These are phyloP conservation scores for Prunus yedoensis DNA, from an alignment of 331 rosid species.

Conservation along the genomic window DNA sequence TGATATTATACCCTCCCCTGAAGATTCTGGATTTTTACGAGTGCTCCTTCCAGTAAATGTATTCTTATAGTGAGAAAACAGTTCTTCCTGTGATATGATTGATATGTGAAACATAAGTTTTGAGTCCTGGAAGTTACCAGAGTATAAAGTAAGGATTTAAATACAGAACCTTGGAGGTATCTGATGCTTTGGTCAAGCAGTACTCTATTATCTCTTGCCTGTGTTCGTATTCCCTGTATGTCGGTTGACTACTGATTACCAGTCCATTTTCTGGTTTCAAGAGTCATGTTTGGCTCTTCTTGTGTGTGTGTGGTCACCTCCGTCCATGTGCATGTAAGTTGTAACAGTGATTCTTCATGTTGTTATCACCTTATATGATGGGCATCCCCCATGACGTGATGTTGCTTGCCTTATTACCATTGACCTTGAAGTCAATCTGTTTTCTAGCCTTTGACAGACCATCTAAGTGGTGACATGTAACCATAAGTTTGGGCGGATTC, in stretches of 20 bases:
- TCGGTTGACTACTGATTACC: not conserved
- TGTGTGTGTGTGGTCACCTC: not conserved
- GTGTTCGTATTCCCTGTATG: not conserved
- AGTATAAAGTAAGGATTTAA: not conserved
- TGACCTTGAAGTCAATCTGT: slow-evolving; percentile 8
- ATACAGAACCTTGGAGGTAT: not conserved
- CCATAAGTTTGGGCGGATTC: not conserved
- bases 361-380: not conserved
- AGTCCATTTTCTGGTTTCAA: not conserved
- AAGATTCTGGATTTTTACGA: not conserved
- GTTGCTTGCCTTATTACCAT: not conserved
- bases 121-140: not conserved
- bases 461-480: not conserved
- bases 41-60: not conserved
- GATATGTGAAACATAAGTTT: not conserved
- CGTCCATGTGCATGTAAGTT: not conserved
- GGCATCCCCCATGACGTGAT: not conserved
- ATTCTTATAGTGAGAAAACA: not conserved
- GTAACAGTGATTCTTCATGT: not conserved
- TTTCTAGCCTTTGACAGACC: not conserved
- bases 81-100: not conserved
- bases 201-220: slow-evolving; percentile 2
- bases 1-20: not conserved
- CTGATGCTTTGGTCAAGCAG: slow-evolving; percentile 1
- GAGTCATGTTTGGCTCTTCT: not conserved